Conservation (phyloP, 2,329 filamentous ascomycete species). For the Escovopsis sp. region DNA sequence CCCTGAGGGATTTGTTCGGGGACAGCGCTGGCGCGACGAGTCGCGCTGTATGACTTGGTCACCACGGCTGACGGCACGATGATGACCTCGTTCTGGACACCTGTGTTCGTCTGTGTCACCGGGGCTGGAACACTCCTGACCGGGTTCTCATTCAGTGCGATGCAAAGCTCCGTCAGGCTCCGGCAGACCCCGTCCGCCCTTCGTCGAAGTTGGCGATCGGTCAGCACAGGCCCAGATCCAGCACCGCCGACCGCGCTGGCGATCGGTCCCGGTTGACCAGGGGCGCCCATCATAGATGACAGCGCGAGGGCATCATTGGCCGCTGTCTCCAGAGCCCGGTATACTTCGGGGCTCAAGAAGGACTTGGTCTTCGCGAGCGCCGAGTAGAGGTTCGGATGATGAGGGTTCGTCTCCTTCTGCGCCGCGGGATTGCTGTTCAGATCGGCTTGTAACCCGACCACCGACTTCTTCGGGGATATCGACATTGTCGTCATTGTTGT, state of each 20-base stretch:
- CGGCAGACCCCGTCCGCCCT: slow-evolving; percentile 90
- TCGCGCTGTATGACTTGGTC: slow-evolving; percentile 24
- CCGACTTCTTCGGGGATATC: slow-evolving; percentile 64
- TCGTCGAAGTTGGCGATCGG: slow-evolving; percentile 73
- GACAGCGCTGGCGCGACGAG: slow-evolving; percentile 27
- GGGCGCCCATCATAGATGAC: slow-evolving; percentile 60
- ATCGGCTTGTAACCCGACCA: slow-evolving; percentile 12
- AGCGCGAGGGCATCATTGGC: slow-evolving; percentile 69
- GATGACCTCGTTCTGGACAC: slow-evolving; percentile 13
- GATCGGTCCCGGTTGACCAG: slow-evolving; percentile 53
- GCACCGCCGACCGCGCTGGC: slow-evolving; percentile 52
- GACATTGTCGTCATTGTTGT: slow-evolving; percentile 86
- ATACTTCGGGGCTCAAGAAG: slow-evolving; percentile 56
- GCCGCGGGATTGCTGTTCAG: slow-evolving; percentile 28
- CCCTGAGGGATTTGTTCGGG: slow-evolving; percentile 25
- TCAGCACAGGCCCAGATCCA: slow-evolving; percentile 37
- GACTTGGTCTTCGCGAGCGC: slow-evolving; percentile 67
- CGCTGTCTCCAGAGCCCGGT: slow-evolving; percentile 63
- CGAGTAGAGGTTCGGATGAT: slow-evolving; percentile 68
- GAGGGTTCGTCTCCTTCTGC: slow-evolving; percentile 51
- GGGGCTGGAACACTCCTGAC: slow-evolving; percentile 13
- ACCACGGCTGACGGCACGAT: slow-evolving; percentile 24
- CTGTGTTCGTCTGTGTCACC: slow-evolving; percentile 2
- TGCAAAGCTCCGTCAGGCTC: slow-evolving; percentile 79
- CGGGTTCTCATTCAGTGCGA: slow-evolving; percentile 58